These are phyloP conservation scores for Morella rubra DNA, from an alignment of 306 rosid species.

Conservation along the genomic window DNA sequence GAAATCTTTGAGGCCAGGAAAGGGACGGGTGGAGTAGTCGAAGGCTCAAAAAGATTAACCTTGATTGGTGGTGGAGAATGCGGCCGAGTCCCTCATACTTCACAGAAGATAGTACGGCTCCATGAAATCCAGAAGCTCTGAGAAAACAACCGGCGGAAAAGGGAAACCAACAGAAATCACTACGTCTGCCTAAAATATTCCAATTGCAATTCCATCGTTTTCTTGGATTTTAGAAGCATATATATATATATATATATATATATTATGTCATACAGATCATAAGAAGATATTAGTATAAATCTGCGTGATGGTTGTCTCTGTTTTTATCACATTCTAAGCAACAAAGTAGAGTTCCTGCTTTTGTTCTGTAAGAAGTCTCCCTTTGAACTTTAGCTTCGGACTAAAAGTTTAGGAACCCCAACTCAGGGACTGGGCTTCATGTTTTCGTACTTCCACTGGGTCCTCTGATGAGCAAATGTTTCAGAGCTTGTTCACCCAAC, in stretches of 20 bases:
- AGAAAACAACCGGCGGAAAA: slow-evolving; percentile 5
- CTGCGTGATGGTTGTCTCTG: too few relatives aligned
- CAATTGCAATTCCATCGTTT: slow-evolving; percentile 1
- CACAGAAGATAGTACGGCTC: background rate
- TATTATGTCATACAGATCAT: too few relatives aligned
- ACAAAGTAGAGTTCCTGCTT: too few relatives aligned
- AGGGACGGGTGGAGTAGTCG: slow-evolving; percentile 31
- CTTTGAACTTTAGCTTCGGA: too few relatives aligned
- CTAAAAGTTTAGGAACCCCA: too few relatives aligned
- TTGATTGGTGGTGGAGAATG: slow-evolving; percentile 35
- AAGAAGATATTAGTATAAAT: too few relatives aligned
- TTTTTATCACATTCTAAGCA: too few relatives aligned
- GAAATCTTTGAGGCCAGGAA: slow-evolving; percentile 22
- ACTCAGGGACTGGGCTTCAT: too few relatives aligned
- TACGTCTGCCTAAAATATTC: background rate
- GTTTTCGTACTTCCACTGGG: too few relatives aligned
- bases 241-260: background rate
- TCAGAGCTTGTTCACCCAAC: too few relatives aligned
- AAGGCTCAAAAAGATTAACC: slow-evolving; percentile 24
- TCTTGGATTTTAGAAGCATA: background rate
- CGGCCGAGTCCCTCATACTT: slow-evolving; percentile 9
- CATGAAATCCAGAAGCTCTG: slow-evolving; percentile 4
- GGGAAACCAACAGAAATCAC: background rate
- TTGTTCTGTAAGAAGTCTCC: too few relatives aligned
- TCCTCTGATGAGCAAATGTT: background rate